Base-by-base conservation (phyloP, 2,329 filamentous ascomycete species). In the Plectosphaerella plurivora region DNA sequence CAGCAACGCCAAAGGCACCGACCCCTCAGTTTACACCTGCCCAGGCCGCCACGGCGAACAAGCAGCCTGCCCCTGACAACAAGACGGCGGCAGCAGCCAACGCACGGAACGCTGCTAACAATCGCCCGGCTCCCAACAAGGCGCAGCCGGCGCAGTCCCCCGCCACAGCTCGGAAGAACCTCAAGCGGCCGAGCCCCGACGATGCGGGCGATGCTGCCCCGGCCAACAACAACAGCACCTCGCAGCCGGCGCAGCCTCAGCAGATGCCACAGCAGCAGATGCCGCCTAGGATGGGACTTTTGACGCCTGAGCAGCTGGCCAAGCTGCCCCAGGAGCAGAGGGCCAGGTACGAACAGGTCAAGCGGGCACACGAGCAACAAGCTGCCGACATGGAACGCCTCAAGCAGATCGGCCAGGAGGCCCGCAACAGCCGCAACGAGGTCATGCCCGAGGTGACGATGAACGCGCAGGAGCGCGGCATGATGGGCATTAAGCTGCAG, bases 111-210 rank as follows among this genome's bases (percentile, higher is more conserved):
- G 49, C 55, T 11, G 55, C 55, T 22, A 64, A 62, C 47, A 61
- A 60, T 16, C 67, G 66, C 15, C 62, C 61, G 18, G 53, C 60
- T 6, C 63, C 58, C 49, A 70, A 65, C 52, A 71, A 64, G 45
- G 72, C 71, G 44, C 62, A 65, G 33, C 65, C 68, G 5, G 70
- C 70, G 45, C 64, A 67, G 15, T 71, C 74, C 5, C 66, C 73
- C 9, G 69, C 69, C 2, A 55, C 70, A 5, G 64, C 65, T 9
- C 62, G 66, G 24, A 81, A 77, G 62, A 75, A 68, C 47, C 67
- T 79, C 44, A 82, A 83, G 66, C 75, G 79, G 1, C 68, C 77
- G 4, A 77, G 68, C 49, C 65, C 70, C 4, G 78, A 81, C 22
- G 78, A 81, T 46, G 58, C 55, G 10, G 55, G 57, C 3, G 54